Conservation (phyloP, 495 filamentous ascomycete species). For the Aspergillus taichungensis region DNA sequence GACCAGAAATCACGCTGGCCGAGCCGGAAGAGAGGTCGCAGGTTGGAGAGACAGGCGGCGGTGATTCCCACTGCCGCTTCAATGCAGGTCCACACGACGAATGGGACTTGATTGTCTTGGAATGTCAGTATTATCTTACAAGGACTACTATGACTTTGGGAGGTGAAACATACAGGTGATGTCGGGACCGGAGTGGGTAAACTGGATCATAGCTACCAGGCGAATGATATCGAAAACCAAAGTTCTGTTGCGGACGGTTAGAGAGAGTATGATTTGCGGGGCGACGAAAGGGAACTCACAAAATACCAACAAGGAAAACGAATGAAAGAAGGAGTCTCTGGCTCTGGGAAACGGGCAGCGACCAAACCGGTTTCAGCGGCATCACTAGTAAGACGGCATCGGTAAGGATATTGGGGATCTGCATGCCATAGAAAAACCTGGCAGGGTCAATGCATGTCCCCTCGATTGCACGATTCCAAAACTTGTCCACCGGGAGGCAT, state of each 20-base stretch:
- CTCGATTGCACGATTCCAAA: conserved; percentile 16
- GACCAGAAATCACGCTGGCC: conserved; percentile 13
- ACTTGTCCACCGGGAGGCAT: conserved; percentile 28
- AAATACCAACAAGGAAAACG: conserved; percentile 33
- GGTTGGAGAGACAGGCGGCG: conserved; percentile 25
- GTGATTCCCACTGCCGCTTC: conserved; percentile 28
- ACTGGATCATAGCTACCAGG: conserved; percentile 15
- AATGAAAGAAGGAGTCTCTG: conserved; percentile 29
- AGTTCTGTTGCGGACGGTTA: conserved; percentile 9
- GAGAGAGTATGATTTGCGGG: not conserved
- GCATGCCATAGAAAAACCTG: conserved; percentile 26
- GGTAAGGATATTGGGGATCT: conserved; percentile 34
- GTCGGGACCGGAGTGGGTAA: conserved; percentile 14
- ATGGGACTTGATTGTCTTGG: conserved; percentile 22
- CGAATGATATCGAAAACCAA: conserved; percentile 23
- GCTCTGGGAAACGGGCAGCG: conserved; percentile 28
- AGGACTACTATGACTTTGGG: not conserved
- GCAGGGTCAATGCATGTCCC: conserved; percentile 25
- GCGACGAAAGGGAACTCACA: conserved; percentile 16
- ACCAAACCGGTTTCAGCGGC: conserved; percentile 41
- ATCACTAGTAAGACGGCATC: conserved; percentile 38
- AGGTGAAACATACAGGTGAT: conserved; percentile 15
- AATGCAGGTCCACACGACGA: conserved; percentile 30
- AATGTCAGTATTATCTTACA: not conserved
- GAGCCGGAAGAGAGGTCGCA: conserved; percentile 24